A percentile compares a stretch with the other conserved stretches of the same genome.
These are phyloP conservation scores for Asterophora parasitica DNA, from an alignment of 768 basidiomycete genomes.

Conservation along the genomic window DNA sequence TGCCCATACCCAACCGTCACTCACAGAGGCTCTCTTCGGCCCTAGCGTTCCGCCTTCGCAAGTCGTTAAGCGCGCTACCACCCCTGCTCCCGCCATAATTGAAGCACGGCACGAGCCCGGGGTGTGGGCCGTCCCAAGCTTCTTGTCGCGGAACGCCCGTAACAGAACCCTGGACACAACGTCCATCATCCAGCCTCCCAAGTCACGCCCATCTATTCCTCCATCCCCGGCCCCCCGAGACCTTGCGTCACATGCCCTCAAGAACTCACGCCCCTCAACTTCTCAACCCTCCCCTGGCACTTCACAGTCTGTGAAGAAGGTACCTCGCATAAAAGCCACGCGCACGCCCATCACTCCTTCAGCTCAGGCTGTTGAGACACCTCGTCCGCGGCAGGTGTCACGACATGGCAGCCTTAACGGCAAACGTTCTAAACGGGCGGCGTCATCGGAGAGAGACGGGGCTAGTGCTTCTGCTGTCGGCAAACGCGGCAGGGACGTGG, in stretches of 20 bases:
- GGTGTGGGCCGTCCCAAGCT: constrained; percentile 19
- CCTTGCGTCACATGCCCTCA: neutral
- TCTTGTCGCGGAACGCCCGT: constrained; percentile 1
- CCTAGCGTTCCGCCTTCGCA: neutral
- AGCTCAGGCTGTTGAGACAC: neutral
- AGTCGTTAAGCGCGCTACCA: neutral
- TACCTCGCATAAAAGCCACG: neutral
- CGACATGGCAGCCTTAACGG: neutral
- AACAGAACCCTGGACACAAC: neutral
- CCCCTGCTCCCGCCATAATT: neutral
- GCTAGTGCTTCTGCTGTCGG: neutral
- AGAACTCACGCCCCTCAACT: constrained; percentile 1
- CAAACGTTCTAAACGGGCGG: neutral
- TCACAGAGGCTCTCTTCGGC: neutral
- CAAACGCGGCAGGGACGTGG: constrained; percentile 7
- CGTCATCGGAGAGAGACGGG: neutral
- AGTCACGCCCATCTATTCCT: neutral
- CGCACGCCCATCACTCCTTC: neutral
- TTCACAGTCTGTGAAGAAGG: neutral
- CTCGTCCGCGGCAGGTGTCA: neutral
- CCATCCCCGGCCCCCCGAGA: neutral
- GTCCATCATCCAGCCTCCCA: neutral
- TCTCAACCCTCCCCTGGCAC: neutral
- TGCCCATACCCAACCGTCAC: constrained; percentile 5
- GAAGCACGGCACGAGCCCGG: constrained; percentile 15